Evolutionary conservation across 352 stramenopile genomes (phyloP), one percentile per base, ranked within the genome.

Genomic region (Heterotrichella gracilis): DNA sequence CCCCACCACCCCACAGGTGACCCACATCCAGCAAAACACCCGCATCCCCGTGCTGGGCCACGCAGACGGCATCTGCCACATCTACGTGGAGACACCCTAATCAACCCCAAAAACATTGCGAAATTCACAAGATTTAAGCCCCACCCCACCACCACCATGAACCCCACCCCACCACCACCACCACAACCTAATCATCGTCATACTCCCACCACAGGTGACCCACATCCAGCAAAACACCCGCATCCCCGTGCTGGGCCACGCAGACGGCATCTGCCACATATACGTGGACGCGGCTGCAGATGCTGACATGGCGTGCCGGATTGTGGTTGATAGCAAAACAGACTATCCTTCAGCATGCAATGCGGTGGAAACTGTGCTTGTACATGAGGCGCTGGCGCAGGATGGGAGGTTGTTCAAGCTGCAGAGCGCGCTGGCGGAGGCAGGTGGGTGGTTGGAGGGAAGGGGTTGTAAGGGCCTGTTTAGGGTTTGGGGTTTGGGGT

Each of bases 331-430:
- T 77, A 82, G 88, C 70, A 98, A 98, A 81, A 95, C 85, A 20
- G 87, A 96, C 74, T 98, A 98, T 77, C 89, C 89, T 0, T 88
- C 89, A 1, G 90, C 89, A 1, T 98, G 92, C 76, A 98, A 98
- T 74, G 88, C 92, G 2, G 82, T 93, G 64, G 92, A 98, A 76
- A 95, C 88, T 41, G 76, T 98, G 21, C 76, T 98, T 13, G 72
- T 98, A 0, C 86, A 97, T 77, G 82, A 85, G 42, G 74, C 82
- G 42, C 80, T 87, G n/a, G 76, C 94, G 13, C 70, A 71, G 25
- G 82, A 77, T n/a, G n/a, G n/a, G 69, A 79, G 41, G 77, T 88
- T 9, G 79, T 83, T 63, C 79, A 84, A 69, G 74, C 76, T 93
- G 22, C 74, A 95, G 14, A 78, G 78, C 69, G 79, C 80, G 21